Evolutionary conservation across 2,329 filamentous ascomycete genomes (phyloP), one percentile per base, ranked within the genome.

Genomic region (Coniella lustricola): DNA sequence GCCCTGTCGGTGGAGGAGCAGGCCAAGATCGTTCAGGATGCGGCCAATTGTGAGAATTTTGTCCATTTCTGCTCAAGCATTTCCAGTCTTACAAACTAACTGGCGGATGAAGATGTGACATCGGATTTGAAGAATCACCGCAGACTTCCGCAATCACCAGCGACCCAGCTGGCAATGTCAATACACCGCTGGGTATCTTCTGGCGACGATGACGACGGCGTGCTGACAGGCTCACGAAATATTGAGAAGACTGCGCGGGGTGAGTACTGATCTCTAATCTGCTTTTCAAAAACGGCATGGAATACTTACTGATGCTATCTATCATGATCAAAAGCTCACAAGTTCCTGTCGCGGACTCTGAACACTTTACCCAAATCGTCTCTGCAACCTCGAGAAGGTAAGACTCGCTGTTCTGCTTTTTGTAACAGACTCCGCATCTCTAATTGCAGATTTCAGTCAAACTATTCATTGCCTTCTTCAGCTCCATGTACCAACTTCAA

Each of bases 341-440:
- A 74, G n/a, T 82, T 81, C 52, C 64, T 82, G 22, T 75, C 77
- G 1, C 64, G 65, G 18, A 81, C 78, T 0, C 62, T 82, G 13
- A 65, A 72, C 41, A 65, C 67, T n/a, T 57, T 81, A 13, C 68
- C 68, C 8, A 62, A 63, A 10, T 68, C 69, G 3, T 29, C 20
- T 2, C 22, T 16, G n/a, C 25, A 33, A 35, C 25, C 31, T 4
- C 38, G 38, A 25, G 44, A 47, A 35, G 44, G 44, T 47, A n/a
- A 25, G 36, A 10, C 40, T 3, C 18, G 8, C 16, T 21, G 12
- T 33, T 34, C 31, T 21, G 3, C 42, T 16, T 25, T 16, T 20
- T 9, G 12, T 32, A 10, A 4, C 22, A 14, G 3, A 12, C 10
- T n/a, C n/a, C n/a, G n/a, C 31, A 2, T 2, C n/a, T 9, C 41